phyloP scores from a whole-genome alignment of 1,139 yeast species.

The Saccharomycopsis phalli region DNA sequence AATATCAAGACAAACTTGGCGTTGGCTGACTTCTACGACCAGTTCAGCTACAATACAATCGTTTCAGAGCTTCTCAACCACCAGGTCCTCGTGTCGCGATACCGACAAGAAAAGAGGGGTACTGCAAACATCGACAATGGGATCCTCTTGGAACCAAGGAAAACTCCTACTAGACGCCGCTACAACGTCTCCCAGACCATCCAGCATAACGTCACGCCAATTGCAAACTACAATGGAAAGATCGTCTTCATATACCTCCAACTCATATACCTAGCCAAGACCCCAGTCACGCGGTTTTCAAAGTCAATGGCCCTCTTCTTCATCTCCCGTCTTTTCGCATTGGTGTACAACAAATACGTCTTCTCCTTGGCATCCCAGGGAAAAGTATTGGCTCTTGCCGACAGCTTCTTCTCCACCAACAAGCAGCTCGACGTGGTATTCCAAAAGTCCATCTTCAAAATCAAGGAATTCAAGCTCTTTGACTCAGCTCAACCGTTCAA shows the following conservation, averaged over 20 bases:
- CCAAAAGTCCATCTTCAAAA: constrained; percentile 1
- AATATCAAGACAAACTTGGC: not conserved
- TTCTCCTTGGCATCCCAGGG: not conserved
- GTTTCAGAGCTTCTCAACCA: constrained; percentile 13
- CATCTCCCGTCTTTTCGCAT: not conserved
- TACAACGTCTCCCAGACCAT: too few relatives aligned
- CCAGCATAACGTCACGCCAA: not conserved
- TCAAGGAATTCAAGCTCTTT: constrained; percentile 7
- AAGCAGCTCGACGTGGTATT: constrained; percentile 4
- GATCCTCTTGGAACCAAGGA: too few relatives aligned
- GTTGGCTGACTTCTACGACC: constrained; percentile 9
- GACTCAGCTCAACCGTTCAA: not conserved
- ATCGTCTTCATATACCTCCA: not conserved
- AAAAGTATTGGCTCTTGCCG: not conserved
- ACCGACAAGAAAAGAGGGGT: not conserved
- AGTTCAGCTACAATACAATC: constrained; percentile 12
- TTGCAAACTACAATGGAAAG: not conserved
- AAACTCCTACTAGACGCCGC: too few relatives aligned
- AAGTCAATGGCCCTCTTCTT: not conserved
- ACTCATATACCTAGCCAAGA: not conserved
- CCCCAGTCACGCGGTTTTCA: not conserved
- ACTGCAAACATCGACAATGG: not conserved
- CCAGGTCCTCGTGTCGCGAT: constrained; percentile 3
- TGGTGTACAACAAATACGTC: not conserved
- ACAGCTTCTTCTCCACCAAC: constrained; percentile 1